Conservation (phyloP, 2,329 filamentous ascomycete genomes). For the Phyllosticta capitalensis region DNA sequence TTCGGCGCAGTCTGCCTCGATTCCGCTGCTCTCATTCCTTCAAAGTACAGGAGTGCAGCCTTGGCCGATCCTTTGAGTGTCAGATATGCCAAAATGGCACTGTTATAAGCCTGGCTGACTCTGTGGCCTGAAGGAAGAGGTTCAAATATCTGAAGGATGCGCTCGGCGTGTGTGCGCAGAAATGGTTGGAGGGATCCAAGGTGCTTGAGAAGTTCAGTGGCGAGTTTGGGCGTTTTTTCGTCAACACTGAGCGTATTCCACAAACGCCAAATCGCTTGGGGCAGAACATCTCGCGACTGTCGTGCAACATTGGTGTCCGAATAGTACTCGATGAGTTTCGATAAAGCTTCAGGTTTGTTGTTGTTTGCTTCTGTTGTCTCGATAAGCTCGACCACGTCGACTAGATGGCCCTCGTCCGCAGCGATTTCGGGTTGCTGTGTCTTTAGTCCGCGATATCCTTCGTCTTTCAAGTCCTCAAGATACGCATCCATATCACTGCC, state of each 20-base stretch:
- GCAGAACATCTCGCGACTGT: background rate
- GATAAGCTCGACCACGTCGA: background rate
- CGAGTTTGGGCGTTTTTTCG: slow-evolving; percentile 11
- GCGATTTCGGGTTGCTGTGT: background rate
- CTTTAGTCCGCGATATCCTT: background rate
- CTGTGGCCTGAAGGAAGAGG: slow-evolving; percentile 24
- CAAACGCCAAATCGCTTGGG: background rate
- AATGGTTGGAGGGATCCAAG: slow-evolving; percentile 13
- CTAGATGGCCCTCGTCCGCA: background rate
- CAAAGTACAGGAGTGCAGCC: slow-evolving; percentile 32
- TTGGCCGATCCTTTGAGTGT: slow-evolving; percentile 28
- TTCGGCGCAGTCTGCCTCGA: background rate
- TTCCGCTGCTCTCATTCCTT: slow-evolving; percentile 22
- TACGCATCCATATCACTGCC: background rate
- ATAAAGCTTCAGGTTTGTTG: background rate
- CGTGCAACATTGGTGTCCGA: background rate
- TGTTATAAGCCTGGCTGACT: slow-evolving; percentile 36
- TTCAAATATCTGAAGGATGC: slow-evolving; percentile 34
- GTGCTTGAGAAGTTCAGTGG: slow-evolving; percentile 22
- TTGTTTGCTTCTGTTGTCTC: background rate
- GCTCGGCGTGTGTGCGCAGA: background rate
- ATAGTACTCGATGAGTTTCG: background rate
- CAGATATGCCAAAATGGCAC: slow-evolving; percentile 36
- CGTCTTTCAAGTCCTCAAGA: background rate
- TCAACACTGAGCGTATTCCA: background rate